Evolutionary conservation across 805 yeast species (phyloP).

Genomic region (Suhomyces kilbournensis): DNA sequence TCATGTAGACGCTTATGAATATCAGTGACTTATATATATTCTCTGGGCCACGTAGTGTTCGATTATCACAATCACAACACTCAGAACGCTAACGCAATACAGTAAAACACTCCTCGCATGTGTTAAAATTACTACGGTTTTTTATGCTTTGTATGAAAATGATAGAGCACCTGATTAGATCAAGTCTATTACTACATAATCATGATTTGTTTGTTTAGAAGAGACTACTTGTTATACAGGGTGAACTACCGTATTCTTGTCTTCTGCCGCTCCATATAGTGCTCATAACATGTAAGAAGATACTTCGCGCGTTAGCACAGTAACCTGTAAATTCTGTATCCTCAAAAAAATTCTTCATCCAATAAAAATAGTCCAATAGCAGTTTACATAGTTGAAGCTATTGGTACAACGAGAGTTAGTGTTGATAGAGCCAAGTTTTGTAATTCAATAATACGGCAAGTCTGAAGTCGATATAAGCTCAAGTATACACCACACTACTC

Average conservation of each 20-base stretch:
- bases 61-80: background rate
- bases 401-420: background rate
- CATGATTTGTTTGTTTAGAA: too few relatives aligned
- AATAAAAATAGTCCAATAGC: conserved; percentile 22
- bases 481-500: conserved; percentile 3
- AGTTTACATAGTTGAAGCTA: conserved; percentile 3
- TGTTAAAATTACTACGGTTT: background rate
- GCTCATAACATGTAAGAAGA: background rate
- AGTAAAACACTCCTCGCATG: background rate
- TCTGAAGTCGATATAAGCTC: background rate
- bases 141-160: too few relatives aligned
- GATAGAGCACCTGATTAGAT: too few relatives aligned
- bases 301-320: background rate
- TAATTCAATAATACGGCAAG: background rate
- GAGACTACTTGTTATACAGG: background rate
- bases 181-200: too few relatives aligned
- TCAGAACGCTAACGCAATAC: background rate
- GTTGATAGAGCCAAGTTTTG: conserved; percentile 2
- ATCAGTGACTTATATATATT: background rate
- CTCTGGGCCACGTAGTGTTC: background rate
- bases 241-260: background rate
- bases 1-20: background rate
- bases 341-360: conserved; percentile 14
- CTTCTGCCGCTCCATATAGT: background rate
- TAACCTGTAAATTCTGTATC: conserved; percentile 4